Conservation (phyloP, 495 filamentous ascomycete genomes). For the Aspergillus avenaceus region DNA sequence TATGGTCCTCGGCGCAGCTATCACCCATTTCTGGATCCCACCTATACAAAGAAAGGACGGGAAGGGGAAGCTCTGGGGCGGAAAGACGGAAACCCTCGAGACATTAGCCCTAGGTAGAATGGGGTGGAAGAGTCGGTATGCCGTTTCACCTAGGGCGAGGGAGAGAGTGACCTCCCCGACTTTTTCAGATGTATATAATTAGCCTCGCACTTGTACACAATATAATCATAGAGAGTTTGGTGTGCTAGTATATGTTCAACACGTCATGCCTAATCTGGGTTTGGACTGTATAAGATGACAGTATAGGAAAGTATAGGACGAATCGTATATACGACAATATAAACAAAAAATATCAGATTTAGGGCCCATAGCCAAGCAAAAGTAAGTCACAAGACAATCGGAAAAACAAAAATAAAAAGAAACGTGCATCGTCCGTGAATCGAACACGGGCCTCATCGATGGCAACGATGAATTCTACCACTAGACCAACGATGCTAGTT, state of each 20-base stretch:
- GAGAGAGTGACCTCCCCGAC: background rate
- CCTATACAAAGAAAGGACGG: constrained; percentile 28
- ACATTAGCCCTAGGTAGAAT: constrained; percentile 35
- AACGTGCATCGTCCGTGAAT: constrained; percentile 50
- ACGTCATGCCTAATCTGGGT: too few species aligned
- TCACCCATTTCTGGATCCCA: constrained; percentile 45
- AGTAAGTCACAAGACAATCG: background rate
- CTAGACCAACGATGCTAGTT: constrained; percentile 48
- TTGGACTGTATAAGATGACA: too few species aligned
- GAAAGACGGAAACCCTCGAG: constrained; percentile 39
- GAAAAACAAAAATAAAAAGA: constrained; percentile 3
- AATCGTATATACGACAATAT: too few species aligned
- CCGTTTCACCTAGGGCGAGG: constrained; percentile 3
- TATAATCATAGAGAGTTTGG: background rate
- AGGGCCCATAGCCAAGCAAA: background rate
- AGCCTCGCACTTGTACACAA: too few species aligned
- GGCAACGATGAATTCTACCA: constrained; percentile 56
- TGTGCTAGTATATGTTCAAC: background rate
- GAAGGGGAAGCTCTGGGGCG: constrained; percentile 31
- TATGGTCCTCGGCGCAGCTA: constrained; percentile 42
- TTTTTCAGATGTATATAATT: background rate
- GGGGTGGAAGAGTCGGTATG: constrained; percentile 38
- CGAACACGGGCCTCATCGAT: constrained; percentile 54
- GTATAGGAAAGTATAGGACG: too few species aligned
- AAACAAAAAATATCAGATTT: background rate